Evolutionary conservation across 495 filamentous ascomycete genomes (phyloP).

Genomic region (Penicillium parvum): DNA sequence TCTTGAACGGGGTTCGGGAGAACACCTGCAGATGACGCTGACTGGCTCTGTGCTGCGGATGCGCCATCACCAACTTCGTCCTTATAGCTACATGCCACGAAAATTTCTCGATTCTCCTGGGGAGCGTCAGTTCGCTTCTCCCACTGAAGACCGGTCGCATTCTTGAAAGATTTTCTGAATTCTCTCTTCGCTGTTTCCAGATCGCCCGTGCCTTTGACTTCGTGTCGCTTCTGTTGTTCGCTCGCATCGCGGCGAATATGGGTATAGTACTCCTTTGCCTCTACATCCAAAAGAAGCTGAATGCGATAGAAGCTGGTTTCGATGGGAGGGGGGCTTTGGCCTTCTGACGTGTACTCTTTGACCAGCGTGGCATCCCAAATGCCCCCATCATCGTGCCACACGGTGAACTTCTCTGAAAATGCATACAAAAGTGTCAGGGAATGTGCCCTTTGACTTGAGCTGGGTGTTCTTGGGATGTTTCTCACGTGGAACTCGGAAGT

Average conservation of each 20-base stretch:
- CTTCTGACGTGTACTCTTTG: too few relatives aligned
- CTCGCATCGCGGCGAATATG: neutral
- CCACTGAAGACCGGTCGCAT: slow-evolving; percentile 5
- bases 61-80: neutral
- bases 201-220: neutral
- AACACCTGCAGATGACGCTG: too few relatives aligned
- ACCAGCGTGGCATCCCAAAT: too few relatives aligned
- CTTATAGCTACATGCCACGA: neutral
- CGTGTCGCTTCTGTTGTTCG: neutral
- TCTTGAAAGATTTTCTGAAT: slow-evolving; percentile 8
- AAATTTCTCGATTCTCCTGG: neutral
- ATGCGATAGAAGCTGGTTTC: neutral
- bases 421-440: too few relatives aligned
- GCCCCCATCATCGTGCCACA: too few relatives aligned
- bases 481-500: too few relatives aligned
- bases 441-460: too few relatives aligned
- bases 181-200: neutral
- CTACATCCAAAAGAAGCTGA: slow-evolving; percentile 6
- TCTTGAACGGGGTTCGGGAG: too few relatives aligned
- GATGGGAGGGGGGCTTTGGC: neutral
- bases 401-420: too few relatives aligned
- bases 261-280: neutral
- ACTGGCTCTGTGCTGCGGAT: too few relatives aligned
- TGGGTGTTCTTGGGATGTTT: too few relatives aligned
- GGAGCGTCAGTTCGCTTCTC: neutral